A percentile compares a stretch with the other conserved stretches of the same genome.
Evolutionary conservation across 2,329 filamentous ascomycete species (phyloP).

Genomic region (Huntiella abstrusa): DNA sequence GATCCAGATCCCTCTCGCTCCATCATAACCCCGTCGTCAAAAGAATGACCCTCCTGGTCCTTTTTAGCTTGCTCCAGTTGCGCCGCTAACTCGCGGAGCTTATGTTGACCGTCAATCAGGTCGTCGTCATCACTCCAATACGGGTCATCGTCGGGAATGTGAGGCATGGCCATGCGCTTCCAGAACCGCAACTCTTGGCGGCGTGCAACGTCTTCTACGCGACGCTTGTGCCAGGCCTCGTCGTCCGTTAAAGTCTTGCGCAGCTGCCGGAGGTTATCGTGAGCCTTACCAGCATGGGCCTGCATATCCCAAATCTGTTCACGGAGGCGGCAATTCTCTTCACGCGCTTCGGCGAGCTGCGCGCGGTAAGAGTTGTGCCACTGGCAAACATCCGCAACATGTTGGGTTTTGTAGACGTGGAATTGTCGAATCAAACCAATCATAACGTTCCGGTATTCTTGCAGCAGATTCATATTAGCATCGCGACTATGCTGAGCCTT

Average conservation of each 20-base stretch:
- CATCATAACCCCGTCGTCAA: conserved; percentile 16
- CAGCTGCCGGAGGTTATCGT: conserved; percentile 37
- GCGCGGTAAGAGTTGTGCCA: conserved; percentile 49
- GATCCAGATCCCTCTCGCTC: neutral
- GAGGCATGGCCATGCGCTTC: conserved; percentile 47
- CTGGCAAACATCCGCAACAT: conserved; percentile 39
- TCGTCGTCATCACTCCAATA: conserved; percentile 49
- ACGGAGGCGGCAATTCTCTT: conserved; percentile 42
- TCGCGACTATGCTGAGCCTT: conserved; percentile 40
- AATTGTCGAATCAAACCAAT: conserved; percentile 41
- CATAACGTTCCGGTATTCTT: conserved; percentile 38
- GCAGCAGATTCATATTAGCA: conserved; percentile 38
- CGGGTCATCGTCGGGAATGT: conserved; percentile 37
- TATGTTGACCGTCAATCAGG: conserved; percentile 40
- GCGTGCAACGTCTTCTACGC: conserved; percentile 31
- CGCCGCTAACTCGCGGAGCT: conserved; percentile 29
- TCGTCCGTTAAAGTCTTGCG: conserved; percentile 38
- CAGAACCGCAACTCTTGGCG: conserved; percentile 45
- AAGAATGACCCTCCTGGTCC: conserved; percentile 18
- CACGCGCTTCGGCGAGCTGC: conserved; percentile 45
- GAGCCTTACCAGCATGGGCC: conserved; percentile 37
- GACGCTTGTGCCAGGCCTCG: conserved; percentile 31
- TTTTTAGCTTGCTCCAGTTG: conserved; percentile 19
- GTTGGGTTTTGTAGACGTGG: conserved; percentile 45
- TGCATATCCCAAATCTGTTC: conserved; percentile 52